A percentile compares a stretch with the other conserved stretches of the same genome.
Evolutionary conservation across 2,329 filamentous ascomycete species (phyloP).

Genomic region (Xylariaceae sp.): DNA sequence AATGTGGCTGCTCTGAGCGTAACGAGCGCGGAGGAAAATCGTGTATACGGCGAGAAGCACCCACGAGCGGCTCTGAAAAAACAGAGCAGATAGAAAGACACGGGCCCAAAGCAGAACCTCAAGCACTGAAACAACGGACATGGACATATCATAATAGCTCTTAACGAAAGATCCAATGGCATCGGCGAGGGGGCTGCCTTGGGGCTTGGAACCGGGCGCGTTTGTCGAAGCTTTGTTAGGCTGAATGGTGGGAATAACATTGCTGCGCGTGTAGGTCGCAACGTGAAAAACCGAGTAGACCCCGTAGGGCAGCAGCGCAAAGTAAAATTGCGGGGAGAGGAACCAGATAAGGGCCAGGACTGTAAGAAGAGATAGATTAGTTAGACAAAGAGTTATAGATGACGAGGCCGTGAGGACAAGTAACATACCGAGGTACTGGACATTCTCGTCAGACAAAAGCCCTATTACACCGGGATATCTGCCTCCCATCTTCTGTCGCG

Average conservation of each 20-base stretch:
- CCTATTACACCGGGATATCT: slow-evolving; percentile 57
- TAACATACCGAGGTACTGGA: slow-evolving; percentile 86
- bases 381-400: slow-evolving; percentile 4
- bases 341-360: slow-evolving; percentile 96
- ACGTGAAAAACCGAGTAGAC: slow-evolving; percentile 99
- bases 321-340: slow-evolving; percentile 78
- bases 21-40: slow-evolving; percentile 85
- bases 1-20: slow-evolving; percentile 88
- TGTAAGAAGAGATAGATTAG: slow-evolving; percentile 16
- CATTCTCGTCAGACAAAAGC: slow-evolving; percentile 84
- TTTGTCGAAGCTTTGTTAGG: slow-evolving; percentile 59
- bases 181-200: slow-evolving; percentile 64
- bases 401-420: not conserved
- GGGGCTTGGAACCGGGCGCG: slow-evolving; percentile 53
- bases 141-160: slow-evolving; percentile 94
- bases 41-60: slow-evolving; percentile 83
- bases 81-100: slow-evolving; percentile 71
- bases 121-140: slow-evolving; percentile 84
- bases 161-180: slow-evolving; percentile 91
- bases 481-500: slow-evolving; percentile 70
- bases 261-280: slow-evolving; percentile 90
- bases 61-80: slow-evolving; percentile 91
- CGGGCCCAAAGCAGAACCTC: slow-evolving; percentile 87
- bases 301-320: slow-evolving; percentile 88
- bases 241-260: slow-evolving; percentile 81